Conservation (phyloP, 2,329 filamentous ascomycete species). For the Alternaria rosae region DNA sequence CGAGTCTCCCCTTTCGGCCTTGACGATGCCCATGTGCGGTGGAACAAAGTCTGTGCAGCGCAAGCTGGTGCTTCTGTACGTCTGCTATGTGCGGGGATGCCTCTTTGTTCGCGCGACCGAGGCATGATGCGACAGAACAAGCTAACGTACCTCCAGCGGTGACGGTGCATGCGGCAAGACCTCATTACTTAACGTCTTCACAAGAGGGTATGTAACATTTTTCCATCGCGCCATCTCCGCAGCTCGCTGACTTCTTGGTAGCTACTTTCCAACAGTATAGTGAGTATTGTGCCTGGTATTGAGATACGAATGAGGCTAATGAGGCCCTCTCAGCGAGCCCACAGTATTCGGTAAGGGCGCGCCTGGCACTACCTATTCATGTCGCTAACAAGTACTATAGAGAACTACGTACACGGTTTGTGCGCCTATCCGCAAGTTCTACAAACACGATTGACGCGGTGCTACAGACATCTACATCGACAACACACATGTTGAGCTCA, state of each 20-base stretch:
- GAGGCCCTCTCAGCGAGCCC: slow-evolving; percentile 69
- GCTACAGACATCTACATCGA: slow-evolving; percentile 93
- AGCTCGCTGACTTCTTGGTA: slow-evolving; percentile 48
- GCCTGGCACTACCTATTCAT: neutral
- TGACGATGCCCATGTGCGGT: slow-evolving; percentile 58
- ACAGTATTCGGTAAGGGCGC: slow-evolving; percentile 77
- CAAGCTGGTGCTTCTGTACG: slow-evolving; percentile 92
- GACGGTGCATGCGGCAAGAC: slow-evolving; percentile 98
- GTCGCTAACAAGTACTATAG: slow-evolving; percentile 53
- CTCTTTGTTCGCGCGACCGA: slow-evolving; percentile 15
- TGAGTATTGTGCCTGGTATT: slow-evolving; percentile 53
- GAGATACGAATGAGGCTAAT: slow-evolving; percentile 25
- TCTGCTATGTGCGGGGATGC: slow-evolving; percentile 38
- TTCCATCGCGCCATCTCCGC: neutral
- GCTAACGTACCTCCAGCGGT: slow-evolving; percentile 65
- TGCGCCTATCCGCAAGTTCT: slow-evolving; percentile 5
- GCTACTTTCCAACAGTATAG: slow-evolving; percentile 98
- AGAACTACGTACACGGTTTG: slow-evolving; percentile 97
- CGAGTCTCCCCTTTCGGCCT: slow-evolving; percentile 17
- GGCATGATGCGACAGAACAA: slow-evolving; percentile 25
- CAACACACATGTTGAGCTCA: slow-evolving; percentile 94
- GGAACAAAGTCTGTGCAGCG: slow-evolving; percentile 81
- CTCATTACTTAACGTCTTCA: slow-evolving; percentile 96
- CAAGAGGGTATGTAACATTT: slow-evolving; percentile 78
- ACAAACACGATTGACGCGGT: slow-evolving; percentile 15